Percentiles rank a stretch among this genome's conserved stretches.
Evolutionary conservation across 2,329 filamentous ascomycete genomes (phyloP).

Genomic region (Talaromyces sp.): DNA sequence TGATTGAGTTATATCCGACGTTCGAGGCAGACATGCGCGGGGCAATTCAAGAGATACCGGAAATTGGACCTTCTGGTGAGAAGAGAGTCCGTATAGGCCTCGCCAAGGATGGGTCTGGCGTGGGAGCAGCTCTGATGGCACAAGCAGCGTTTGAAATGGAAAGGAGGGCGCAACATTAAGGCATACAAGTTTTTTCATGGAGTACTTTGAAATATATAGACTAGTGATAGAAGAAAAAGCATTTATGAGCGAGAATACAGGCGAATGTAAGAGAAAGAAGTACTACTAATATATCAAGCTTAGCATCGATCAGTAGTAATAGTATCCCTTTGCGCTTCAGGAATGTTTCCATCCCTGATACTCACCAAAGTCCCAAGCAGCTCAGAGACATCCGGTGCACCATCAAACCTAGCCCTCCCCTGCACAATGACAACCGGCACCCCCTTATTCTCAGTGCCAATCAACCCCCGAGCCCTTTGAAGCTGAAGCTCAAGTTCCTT

Average conservation of each 20-base stretch:
- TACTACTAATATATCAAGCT: neutral
- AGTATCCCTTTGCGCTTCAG: neutral
- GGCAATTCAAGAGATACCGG: constrained; percentile 17
- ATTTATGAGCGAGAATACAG: too few species aligned
- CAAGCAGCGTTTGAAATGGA: constrained; percentile 15
- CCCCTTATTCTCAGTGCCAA: neutral
- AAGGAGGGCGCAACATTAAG: neutral
- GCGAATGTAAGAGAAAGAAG: too few species aligned
- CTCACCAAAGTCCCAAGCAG: constrained; percentile 5
- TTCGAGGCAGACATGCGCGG: constrained; percentile 21
- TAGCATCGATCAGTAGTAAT: neutral
- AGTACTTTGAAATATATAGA: too few species aligned
- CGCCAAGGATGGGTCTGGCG: constrained; percentile 22
- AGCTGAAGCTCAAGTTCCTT: constrained; percentile 2
- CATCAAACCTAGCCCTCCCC: constrained; percentile 10
- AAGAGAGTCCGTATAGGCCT: constrained; percentile 18
- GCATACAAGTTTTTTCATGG: neutral
- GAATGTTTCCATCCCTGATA: neutral
- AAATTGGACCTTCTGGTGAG: constrained; percentile 15
- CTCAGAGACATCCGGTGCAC: constrained; percentile 10
- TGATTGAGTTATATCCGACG: constrained; percentile 20
- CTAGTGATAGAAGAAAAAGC: too few species aligned
- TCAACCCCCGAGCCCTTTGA: neutral
- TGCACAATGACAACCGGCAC: constrained; percentile 11
- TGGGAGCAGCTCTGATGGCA: constrained; percentile 22